Conservation (phyloP, 768 basidiomycete genomes). For the Tricholoma matsutake region DNA sequence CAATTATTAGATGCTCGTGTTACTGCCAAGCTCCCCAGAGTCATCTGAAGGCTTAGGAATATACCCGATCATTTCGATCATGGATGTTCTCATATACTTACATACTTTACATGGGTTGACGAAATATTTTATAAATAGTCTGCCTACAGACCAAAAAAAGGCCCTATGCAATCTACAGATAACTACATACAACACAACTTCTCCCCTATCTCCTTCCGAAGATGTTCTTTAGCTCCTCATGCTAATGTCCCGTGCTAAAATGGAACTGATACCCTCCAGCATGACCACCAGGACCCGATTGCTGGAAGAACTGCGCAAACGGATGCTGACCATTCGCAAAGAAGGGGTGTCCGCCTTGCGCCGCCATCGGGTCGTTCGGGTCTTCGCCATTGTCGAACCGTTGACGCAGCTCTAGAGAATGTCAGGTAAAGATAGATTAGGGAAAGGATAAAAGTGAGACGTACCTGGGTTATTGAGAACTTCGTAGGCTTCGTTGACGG, state of each 20-base stretch:
- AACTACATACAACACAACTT: too few relatives aligned
- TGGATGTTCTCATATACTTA: too few relatives aligned
- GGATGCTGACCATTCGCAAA: conserved; percentile 48
- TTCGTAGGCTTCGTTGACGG: conserved; percentile 95
- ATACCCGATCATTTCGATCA: too few relatives aligned
- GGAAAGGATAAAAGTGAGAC: conserved; percentile 9
- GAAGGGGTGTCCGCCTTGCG: conserved; percentile 49
- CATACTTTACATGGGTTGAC: too few relatives aligned
- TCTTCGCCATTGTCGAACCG: conserved; percentile 95
- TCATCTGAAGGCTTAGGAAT: too few relatives aligned
- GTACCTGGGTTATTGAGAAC: conserved; percentile 76
- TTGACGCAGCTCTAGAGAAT: conserved; percentile 65
- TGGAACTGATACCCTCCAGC: background rate
- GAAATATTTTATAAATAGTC: too few relatives aligned
- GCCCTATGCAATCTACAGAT: too few relatives aligned
- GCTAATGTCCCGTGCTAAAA: background rate
- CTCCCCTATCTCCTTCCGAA: too few relatives aligned
- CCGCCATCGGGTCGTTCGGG: conserved; percentile 82
- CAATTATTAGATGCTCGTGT: too few relatives aligned
- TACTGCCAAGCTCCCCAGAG: too few relatives aligned
- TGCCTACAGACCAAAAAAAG: too few relatives aligned
- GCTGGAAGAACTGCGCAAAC: conserved; percentile 85
- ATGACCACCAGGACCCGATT: conserved; percentile 13
- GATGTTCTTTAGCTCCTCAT: too few relatives aligned
- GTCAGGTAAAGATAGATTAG: background rate